Base-by-base conservation (phyloP, 768 basidiomycete genomes). In the Exsudoporus frostii region DNA sequence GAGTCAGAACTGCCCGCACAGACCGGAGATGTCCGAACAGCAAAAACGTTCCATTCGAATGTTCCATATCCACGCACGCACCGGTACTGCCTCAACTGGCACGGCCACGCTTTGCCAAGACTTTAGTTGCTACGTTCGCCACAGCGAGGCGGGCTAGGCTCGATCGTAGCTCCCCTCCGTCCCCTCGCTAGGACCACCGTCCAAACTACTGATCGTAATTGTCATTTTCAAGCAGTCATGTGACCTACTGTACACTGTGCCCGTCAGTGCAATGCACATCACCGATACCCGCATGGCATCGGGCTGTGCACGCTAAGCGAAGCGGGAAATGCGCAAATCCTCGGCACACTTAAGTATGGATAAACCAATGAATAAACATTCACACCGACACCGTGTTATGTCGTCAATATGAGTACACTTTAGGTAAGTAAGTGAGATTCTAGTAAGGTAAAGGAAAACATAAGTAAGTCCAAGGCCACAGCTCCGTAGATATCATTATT, bases 1-100 rank as follows among this genome's bases (percentile, higher is more conserved):
- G 25, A 40, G 44, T 27, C 42, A 36, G 17, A 17, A 22, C 30
- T 41, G 41, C 27, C 15, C 38, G 3, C 34, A n/a, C n/a, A 2
- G 22, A 20, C 2, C 58, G 64, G 64, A 50, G 27, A 61, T 55
- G 22, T 50, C 61, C 65, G 61, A 53, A 50, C 10, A 7, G 11
- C 11, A 38, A 22, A 42, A 22, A 19, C 2, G 38, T 65, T 66
- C 65, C 32, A 66, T 61, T 66, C 55, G 65, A 66, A 65, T 52
- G 47, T 65, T 65, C 65, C 52, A 58, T 61, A 20, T 53, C 55
- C 63, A 54, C 56, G 15, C 27, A 44, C 40, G 14, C 56, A 47
- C 51, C 51, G 58, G 49, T 53, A 58, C 51, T 17, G 61, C 61
- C 61, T 51, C 51, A n/a, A 10, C 27, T 27, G 27, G 7, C 27